Conservation (phyloP, 495 filamentous ascomycete genomes). For the Neurospora intermedia region DNA sequence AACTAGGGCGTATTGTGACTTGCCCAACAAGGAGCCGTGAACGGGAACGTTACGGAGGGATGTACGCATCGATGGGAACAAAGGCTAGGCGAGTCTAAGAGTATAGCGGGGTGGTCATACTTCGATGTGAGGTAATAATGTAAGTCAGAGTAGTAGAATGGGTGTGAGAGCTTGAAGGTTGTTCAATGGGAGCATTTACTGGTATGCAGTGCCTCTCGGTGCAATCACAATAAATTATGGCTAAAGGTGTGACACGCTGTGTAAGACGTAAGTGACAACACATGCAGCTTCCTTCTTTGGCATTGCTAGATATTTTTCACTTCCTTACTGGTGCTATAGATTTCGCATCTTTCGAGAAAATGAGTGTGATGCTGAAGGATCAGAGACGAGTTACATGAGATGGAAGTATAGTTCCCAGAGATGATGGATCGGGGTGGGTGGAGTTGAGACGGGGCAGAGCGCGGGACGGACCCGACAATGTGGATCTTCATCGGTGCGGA, state of each 20-base stretch:
- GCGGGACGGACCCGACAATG: neutral
- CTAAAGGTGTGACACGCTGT: neutral
- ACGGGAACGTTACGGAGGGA: neutral
- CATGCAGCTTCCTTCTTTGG: neutral
- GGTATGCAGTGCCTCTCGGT: neutral
- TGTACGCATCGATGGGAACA: neutral
- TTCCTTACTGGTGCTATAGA: neutral
- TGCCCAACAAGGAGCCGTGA: neutral
- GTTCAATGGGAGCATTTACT: neutral
- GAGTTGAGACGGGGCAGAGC: neutral
- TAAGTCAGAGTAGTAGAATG: neutral
- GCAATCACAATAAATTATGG: neutral
- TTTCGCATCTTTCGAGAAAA: neutral
- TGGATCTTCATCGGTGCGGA: neutral
- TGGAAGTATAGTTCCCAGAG: neutral
- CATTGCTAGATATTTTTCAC: neutral
- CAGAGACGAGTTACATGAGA: neutral
- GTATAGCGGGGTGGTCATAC: neutral
- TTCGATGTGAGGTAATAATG: neutral
- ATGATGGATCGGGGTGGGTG: neutral
- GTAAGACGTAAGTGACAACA: neutral
- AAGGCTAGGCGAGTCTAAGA: neutral
- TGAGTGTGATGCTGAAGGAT: neutral
- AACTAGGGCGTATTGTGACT: neutral
- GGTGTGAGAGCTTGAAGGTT: neutral